Percentiles rank a stretch among this genome's conserved stretches.
Conservation (phyloP, 352 stramenopile genomes). For the Pythium brachiatum region DNA sequence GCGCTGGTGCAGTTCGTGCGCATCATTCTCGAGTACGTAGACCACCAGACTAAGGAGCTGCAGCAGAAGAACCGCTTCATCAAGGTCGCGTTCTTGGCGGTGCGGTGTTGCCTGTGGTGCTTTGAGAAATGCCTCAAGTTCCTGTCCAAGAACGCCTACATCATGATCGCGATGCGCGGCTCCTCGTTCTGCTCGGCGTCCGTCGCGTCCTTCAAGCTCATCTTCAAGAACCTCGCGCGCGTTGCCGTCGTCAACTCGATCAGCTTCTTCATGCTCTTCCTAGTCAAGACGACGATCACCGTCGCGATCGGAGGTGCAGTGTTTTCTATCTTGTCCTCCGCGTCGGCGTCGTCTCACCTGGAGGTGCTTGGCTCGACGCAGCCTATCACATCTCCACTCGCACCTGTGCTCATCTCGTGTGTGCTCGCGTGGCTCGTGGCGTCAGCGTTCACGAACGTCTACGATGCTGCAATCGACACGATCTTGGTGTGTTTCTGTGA, state of each 20-base stretch:
- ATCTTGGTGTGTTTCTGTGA: conserved; percentile 97
- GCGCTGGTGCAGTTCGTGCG: conserved; percentile 95
- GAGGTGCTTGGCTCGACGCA: conserved; percentile 55
- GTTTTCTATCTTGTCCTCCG: conserved; percentile 44
- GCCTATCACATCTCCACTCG: conserved; percentile 84
- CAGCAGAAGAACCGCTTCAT: conserved; percentile 73
- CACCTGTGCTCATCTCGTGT: conserved; percentile 85
- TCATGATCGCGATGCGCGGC: conserved; percentile 83
- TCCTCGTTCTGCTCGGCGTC: conserved; percentile 85
- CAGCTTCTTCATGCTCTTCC: conserved; percentile 91
- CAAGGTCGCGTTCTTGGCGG: conserved; percentile 74
- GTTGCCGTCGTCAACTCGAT: conserved; percentile 91
- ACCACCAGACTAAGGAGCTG: conserved; percentile 89
- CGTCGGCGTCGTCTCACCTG: conserved; percentile 34
- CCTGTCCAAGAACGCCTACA: conserved; percentile 96
- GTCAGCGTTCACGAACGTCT: conserved; percentile 92
- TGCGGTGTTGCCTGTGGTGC: conserved; percentile 94
- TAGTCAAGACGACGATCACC: conserved; percentile 91
- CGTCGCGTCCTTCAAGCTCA: conserved; percentile 92
- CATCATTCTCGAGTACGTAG: conserved; percentile 91
- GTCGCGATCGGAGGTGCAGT: conserved; percentile 40
- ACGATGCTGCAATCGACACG: conserved; percentile 93
- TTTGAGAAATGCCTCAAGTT: conserved; percentile 97
- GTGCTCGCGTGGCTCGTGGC: conserved; percentile 89
- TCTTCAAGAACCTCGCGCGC: conserved; percentile 91